Conservation (phyloP, 2,329 filamentous ascomycete species). For the Trichophyton schoenleinii region DNA sequence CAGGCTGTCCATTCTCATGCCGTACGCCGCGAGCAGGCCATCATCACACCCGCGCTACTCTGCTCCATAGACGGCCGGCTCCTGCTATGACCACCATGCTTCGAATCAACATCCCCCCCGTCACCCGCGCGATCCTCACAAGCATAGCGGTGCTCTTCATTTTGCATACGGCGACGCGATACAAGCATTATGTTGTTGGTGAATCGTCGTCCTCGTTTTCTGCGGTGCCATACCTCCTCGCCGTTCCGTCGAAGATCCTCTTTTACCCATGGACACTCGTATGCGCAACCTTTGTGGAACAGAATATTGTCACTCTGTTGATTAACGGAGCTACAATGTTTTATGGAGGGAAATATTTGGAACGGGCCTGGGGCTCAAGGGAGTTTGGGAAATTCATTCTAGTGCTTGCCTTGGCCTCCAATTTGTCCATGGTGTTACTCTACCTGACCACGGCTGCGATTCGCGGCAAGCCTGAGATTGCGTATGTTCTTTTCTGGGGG, state of each 20-base stretch:
- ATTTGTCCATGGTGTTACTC: constrained; percentile 58
- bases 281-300: constrained; percentile 77
- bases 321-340: constrained; percentile 70
- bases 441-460: constrained; percentile 63
- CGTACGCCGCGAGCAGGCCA: background rate
- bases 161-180: constrained; percentile 54
- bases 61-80: background rate
- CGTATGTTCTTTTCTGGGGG: constrained; percentile 19
- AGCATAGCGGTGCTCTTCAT: constrained; percentile 64
- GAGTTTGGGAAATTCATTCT: constrained; percentile 87
- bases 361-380: constrained; percentile 84
- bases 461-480: constrained; percentile 31
- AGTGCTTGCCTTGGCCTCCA: constrained; percentile 66
- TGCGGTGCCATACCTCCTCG: constrained; percentile 67
- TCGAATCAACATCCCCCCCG: constrained; percentile 81
- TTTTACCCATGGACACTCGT: constrained; percentile 89
- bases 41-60: background rate
- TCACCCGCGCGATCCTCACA: constrained; percentile 71
- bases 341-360: constrained; percentile 86
- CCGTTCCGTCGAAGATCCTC: constrained; percentile 71
- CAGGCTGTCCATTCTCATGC: background rate
- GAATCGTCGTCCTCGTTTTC: constrained; percentile 20
- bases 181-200: constrained; percentile 49
- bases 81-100: constrained; percentile 48
- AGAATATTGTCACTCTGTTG: constrained; percentile 75